A percentile compares a stretch with the other conserved stretches of the same genome.
Evolutionary conservation across 1,284 basidiomycete genomes (phyloP).

Genomic region (Trichosporon asahii): DNA sequence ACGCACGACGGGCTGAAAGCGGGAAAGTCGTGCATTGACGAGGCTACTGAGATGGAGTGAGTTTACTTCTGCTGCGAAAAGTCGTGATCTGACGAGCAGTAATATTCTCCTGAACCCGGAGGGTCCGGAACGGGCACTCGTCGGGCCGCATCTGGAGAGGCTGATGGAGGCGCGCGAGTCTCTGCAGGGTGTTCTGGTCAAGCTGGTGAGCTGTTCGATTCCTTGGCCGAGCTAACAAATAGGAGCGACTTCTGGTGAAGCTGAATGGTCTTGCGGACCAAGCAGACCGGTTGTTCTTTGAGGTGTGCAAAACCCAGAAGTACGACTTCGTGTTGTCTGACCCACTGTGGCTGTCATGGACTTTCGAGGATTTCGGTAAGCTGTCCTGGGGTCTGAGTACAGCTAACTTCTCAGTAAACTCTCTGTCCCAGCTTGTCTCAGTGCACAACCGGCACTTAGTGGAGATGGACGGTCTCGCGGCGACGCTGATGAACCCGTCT

Average conservation of each 20-base stretch:
- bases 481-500: slow-evolving; percentile 26
- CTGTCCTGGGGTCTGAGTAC: neutral
- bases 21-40: slow-evolving; percentile 42
- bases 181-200: slow-evolving; percentile 30
- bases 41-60: slow-evolving; percentile 42
- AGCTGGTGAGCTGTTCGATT: slow-evolving; percentile 43
- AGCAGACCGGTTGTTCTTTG: slow-evolving; percentile 44
- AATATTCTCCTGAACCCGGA: slow-evolving; percentile 37
- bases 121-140: slow-evolving; percentile 34
- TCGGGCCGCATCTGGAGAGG: slow-evolving; percentile 30
- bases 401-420: slow-evolving; percentile 33
- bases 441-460: slow-evolving; percentile 37
- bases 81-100: slow-evolving; percentile 23
- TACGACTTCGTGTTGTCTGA: slow-evolving; percentile 37
- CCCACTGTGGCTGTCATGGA: slow-evolving; percentile 48
- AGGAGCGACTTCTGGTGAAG: slow-evolving; percentile 42
- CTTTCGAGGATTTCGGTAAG: slow-evolving; percentile 44
- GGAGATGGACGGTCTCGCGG: slow-evolving; percentile 27
- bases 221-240: neutral
- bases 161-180: slow-evolving; percentile 25
- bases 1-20: slow-evolving; percentile 41
- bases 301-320: slow-evolving; percentile 33
- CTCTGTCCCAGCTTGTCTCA: slow-evolving; percentile 34
- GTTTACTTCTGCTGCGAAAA: neutral
- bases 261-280: slow-evolving; percentile 39